Evolutionary conservation across 176 grass and related monocot species (phyloP), one percentile per base, ranked within the genome.

Genomic region (Canna indica): DNA sequence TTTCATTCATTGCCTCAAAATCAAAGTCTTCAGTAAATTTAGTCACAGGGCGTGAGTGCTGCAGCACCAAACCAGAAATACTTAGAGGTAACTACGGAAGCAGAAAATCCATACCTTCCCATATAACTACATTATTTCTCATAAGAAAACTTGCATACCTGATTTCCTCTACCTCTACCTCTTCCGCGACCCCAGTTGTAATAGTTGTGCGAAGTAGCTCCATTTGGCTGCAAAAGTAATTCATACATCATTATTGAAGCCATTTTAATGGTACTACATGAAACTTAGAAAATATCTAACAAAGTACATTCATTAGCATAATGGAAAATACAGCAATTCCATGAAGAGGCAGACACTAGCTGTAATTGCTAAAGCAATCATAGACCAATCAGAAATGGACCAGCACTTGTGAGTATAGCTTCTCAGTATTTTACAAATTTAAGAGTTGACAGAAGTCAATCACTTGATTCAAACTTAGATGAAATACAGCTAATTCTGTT

Each of bases 1-100:
- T 94, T 77, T 94, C 90, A 71, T 94, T 94, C 90, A 94, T 94
- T 29, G 90, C 86, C 61, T 50, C 86, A 75, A 94, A 94, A 85
- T 94, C 90, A 86, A 94, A 94, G 64, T 94, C 90, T 84, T 88
- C 90, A 36, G 83, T 90, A 68, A 88, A 94, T 67, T 88, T 38
- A 52, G 90, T 88, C 54, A 76, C 75, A 30, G 75, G 81, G 8
- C 81, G 90, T 1, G 79, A 80, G 25, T 84, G 75, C 85, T 85
- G 79, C 77, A 83, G 33, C 34, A 36, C 36, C 70, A 76, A 27
- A 58, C 52, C 45, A 50, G 14, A 27, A 48, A 11, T 1, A 31
- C 1, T 30, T 29, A 30, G 11, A 18, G 25, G 2, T 41, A 24
- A 15, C 11, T 34, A 20, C 34, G 24, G 8, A 24, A 22, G 29